Evolutionary conservation across 495 filamentous ascomycete genomes (phyloP).

Genomic region (Penicillium bovifimosum): DNA sequence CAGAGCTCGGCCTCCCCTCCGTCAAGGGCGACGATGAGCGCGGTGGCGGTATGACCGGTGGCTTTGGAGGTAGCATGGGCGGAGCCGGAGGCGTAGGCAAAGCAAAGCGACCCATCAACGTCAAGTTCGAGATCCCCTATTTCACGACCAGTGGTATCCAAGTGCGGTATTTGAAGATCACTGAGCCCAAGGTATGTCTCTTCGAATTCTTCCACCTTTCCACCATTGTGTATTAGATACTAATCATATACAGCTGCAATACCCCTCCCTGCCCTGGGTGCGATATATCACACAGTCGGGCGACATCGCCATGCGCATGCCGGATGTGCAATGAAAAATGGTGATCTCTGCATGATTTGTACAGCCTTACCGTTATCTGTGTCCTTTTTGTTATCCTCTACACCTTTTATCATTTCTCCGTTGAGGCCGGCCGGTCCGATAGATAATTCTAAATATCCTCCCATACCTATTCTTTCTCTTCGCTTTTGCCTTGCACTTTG

Average conservation of each 20-base stretch:
- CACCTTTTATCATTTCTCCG: slow-evolving; percentile 9
- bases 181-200: slow-evolving; percentile 87
- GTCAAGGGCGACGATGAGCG: slow-evolving; percentile 96
- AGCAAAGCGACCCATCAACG: slow-evolving; percentile 90
- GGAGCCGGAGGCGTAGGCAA: slow-evolving; percentile 60
- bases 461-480: background rate
- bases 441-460: slow-evolving; percentile 26
- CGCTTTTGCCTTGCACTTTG: background rate
- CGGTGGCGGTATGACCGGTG: slow-evolving; percentile 93
- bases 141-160: slow-evolving; percentile 99
- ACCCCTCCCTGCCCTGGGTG: slow-evolving; percentile 97
- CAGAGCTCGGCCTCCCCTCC: slow-evolving; percentile 90
- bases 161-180: slow-evolving; percentile 98
- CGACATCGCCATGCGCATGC: slow-evolving; percentile 88
- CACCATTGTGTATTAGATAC: too few species aligned
- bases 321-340: slow-evolving; percentile 65
- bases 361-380: slow-evolving; percentile 22
- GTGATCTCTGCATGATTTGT: slow-evolving; percentile 17
- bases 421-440: slow-evolving; percentile 33
- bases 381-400: background rate
- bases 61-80: slow-evolving; percentile 94
- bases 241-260: slow-evolving; percentile 65
- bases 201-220: background rate
- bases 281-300: slow-evolving; percentile 97
- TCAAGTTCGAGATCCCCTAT: slow-evolving; percentile 99